Conservation (phyloP, 1,284 basidiomycete species). For the Afroboletus lepidellus region DNA sequence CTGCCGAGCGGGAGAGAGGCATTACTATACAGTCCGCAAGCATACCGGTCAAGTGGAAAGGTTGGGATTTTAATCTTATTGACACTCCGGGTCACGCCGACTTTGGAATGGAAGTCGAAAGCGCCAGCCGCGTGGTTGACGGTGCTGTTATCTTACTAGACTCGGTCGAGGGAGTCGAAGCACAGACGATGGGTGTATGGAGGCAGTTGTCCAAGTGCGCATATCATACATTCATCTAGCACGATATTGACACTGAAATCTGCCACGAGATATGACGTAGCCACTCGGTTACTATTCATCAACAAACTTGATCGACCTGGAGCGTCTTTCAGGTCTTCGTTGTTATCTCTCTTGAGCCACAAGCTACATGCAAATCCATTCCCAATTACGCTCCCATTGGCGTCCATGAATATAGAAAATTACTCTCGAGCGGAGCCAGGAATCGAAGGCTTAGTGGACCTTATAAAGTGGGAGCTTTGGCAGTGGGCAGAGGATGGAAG, state of each 20-base stretch:
- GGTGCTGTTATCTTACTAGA: conserved; percentile 87
- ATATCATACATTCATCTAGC: not conserved
- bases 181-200: conserved; percentile 90
- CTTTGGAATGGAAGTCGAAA: conserved; percentile 94
- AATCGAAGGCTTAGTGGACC: conserved; percentile 74
- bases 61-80: conserved; percentile 82
- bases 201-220: conserved; percentile 76
- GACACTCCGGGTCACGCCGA: conserved; percentile 93
- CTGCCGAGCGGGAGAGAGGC: conserved; percentile 84
- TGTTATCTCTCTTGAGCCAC: conserved; percentile 69
- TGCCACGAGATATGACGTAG: conserved; percentile 67
- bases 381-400: conserved; percentile 73
- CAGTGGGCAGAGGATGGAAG: conserved; percentile 57
- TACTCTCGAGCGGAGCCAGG: conserved; percentile 73
- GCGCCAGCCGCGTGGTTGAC: conserved; percentile 86
- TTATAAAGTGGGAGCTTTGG: conserved; percentile 81
- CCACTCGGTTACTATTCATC: conserved; percentile 76
- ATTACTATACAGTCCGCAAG: conserved; percentile 93
- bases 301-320: conserved; percentile 89
- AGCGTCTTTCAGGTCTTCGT: conserved; percentile 70
- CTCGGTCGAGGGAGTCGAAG: conserved; percentile 88
- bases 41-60: conserved; percentile 86
- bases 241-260: not conserved
- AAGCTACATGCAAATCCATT: conserved; percentile 76
- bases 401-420: conserved; percentile 64